phyloP scores from a whole-genome alignment of 768 basidiomycete genomes.

The Podaxis carcinomalis region DNA sequence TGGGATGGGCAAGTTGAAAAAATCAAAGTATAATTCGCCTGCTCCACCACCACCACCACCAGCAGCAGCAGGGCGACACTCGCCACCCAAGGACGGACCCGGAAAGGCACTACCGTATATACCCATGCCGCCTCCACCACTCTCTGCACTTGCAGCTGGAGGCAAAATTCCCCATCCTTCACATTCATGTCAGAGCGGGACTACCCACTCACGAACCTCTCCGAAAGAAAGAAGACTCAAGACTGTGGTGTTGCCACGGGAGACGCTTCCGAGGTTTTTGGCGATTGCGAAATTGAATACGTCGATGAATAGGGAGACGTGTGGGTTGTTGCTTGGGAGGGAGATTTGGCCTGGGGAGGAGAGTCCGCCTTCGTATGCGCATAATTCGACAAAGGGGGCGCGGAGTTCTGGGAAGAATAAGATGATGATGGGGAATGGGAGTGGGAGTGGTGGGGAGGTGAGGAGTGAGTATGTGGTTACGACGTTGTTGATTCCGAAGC shows the following conservation, averaged over 20 bases:
- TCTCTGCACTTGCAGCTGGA: not conserved
- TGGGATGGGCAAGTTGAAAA: not conserved
- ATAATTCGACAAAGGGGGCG: not conserved
- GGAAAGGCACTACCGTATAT: not conserved
- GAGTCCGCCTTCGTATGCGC: not conserved
- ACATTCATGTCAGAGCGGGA: slow-evolving; percentile 14
- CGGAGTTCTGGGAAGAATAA: not conserved
- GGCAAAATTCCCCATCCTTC: not conserved
- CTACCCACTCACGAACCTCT: slow-evolving; percentile 1
- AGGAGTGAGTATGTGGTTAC: slow-evolving; percentile 69
- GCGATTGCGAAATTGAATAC: slow-evolving; percentile 79
- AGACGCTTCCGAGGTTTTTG: slow-evolving; percentile 72
- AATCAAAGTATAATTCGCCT: not conserved
- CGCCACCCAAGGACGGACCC: not conserved
- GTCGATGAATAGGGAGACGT: slow-evolving; percentile 75
- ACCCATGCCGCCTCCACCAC: slow-evolving; percentile 12
- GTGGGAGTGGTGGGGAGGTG: not conserved
- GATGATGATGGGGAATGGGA: not conserved
- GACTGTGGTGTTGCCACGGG: slow-evolving; percentile 64
- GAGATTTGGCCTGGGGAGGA: slow-evolving; percentile 10
- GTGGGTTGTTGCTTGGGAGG: slow-evolving; percentile 79
- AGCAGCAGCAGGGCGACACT: not conserved
- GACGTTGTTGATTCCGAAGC: slow-evolving; percentile 82
- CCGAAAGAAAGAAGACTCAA: slow-evolving; percentile 33
- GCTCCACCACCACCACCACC: slow-evolving; percentile 3